A percentile compares a stretch with the other conserved stretches of the same genome.
These are phyloP conservation scores for Pestalotiopsis sp. DNA, from an alignment of 2,329 filamentous ascomycete genomes.

Conservation along the genomic window DNA sequence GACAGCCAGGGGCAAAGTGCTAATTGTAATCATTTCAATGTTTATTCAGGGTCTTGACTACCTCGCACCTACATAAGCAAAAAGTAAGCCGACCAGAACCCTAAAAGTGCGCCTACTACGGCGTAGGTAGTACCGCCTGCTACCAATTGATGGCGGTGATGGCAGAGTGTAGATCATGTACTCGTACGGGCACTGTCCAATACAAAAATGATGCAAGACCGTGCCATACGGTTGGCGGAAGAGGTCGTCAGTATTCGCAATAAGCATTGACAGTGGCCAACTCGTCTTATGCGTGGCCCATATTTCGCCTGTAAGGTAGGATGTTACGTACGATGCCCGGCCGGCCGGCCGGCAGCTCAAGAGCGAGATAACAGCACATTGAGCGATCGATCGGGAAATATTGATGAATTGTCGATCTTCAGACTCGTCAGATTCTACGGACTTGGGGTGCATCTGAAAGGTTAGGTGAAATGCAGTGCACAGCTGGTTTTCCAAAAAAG, in stretches of 20 bases:
- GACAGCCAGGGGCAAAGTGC: background rate
- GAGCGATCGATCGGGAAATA: background rate
- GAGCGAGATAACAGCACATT: background rate
- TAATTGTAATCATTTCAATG: background rate
- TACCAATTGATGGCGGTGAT: background rate
- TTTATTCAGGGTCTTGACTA: slow-evolving; percentile 1
- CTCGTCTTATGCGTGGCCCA: background rate
- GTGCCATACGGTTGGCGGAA: background rate
- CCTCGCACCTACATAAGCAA: background rate
- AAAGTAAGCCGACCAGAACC: background rate
- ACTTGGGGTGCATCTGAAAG: background rate
- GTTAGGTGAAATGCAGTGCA: background rate
- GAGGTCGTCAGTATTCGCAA: background rate
- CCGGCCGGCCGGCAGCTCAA: background rate
- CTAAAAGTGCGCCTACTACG: background rate
- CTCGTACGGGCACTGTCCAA: too few species aligned
- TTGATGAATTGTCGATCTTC: background rate
- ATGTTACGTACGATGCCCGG: background rate
- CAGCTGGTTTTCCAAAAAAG: background rate
- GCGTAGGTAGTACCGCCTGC: too few species aligned
- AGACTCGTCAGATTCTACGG: background rate
- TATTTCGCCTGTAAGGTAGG: background rate
- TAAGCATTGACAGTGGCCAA: background rate
- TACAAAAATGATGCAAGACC: background rate
- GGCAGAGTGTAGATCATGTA: background rate